Conservation (phyloP, 768 basidiomycete species). For the Amanita thiersii region DNA sequence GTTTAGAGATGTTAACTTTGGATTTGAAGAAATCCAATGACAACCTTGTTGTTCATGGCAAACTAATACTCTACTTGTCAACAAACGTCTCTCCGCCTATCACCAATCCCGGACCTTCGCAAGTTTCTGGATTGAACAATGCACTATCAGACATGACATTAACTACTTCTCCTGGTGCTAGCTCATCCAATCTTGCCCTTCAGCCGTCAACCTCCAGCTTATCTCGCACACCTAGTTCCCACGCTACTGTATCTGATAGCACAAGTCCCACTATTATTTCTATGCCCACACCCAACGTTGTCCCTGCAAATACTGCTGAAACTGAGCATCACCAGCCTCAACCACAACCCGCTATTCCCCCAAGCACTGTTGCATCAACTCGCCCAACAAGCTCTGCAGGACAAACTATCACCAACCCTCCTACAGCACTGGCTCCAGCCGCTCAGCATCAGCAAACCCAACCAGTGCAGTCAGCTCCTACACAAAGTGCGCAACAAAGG, state of each 20-base stretch:
- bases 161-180: conserved; percentile 50
- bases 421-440: conserved; percentile 1
- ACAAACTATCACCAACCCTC: conserved; percentile 3
- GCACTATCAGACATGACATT: conserved; percentile 57
- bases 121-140: conserved; percentile 49
- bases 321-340: conserved; percentile 16
- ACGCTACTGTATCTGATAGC: conserved; percentile 44
- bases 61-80: conserved; percentile 92
- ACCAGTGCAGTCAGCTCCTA: conserved; percentile 13
- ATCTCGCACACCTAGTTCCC: conserved; percentile 62
- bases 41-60: conserved; percentile 95
- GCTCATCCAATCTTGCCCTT: conserved; percentile 42
- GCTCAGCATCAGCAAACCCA: conserved; percentile 5
- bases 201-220: conserved; percentile 35
- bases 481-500: conserved; percentile 49
- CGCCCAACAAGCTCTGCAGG: conserved; percentile 17
- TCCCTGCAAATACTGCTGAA: conserved; percentile 17
- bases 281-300: conserved; percentile 16
- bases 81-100: conserved; percentile 86
- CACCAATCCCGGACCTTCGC: conserved; percentile 74
- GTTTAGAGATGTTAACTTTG: conserved; percentile 87
- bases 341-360: conserved; percentile 6
- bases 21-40: conserved; percentile 99
- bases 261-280: conserved; percentile 22
- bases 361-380: conserved; percentile 15